Evolutionary conservation across 192 early-diverging fungal genomes (phyloP).

Genomic region (Jimgerdemannia flammicorona): DNA sequence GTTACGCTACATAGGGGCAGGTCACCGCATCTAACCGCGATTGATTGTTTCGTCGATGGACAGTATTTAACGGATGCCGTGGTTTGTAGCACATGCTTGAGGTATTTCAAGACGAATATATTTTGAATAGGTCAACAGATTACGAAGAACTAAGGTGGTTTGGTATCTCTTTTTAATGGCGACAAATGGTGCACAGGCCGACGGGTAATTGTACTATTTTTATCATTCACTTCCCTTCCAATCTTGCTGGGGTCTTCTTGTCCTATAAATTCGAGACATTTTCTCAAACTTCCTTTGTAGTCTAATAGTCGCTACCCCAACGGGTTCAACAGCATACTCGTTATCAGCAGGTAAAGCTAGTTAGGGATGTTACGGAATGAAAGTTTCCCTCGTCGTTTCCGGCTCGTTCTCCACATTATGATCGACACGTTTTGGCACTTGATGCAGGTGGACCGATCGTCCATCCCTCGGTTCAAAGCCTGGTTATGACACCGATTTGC

Average conservation of each 20-base stretch:
- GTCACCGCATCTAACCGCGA: conserved; percentile 75
- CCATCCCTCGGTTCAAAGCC: conserved; percentile 70
- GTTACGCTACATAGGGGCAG: conserved; percentile 84
- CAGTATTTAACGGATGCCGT: conserved; percentile 84
- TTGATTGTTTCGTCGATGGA: conserved; percentile 78
- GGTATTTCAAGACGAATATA: no score
- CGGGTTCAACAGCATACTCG: conserved; percentile 90
- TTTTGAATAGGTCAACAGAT: no score
- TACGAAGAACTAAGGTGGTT: no score
- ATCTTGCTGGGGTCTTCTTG: no score
- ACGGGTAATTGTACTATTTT: neutral
- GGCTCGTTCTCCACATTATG: neutral
- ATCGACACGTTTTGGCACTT: no score
- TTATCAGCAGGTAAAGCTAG: conserved; percentile 58
- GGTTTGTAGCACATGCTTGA: conserved; percentile 14
- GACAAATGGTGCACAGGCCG: conserved; percentile 21
- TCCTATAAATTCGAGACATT: neutral
- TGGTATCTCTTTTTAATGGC: no score
- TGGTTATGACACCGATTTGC: conserved; percentile 78
- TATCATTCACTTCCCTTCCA: neutral
- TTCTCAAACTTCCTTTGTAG: conserved; percentile 28
- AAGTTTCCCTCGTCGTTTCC: neutral
- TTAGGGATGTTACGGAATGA: neutral
- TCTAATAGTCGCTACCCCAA: conserved; percentile 82
- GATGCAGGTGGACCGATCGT: conserved; percentile 69